These are phyloP conservation scores for Chalciporus pseudorubinellus DNA, from an alignment of 768 basidiomycete species.

Conservation along the genomic window DNA sequence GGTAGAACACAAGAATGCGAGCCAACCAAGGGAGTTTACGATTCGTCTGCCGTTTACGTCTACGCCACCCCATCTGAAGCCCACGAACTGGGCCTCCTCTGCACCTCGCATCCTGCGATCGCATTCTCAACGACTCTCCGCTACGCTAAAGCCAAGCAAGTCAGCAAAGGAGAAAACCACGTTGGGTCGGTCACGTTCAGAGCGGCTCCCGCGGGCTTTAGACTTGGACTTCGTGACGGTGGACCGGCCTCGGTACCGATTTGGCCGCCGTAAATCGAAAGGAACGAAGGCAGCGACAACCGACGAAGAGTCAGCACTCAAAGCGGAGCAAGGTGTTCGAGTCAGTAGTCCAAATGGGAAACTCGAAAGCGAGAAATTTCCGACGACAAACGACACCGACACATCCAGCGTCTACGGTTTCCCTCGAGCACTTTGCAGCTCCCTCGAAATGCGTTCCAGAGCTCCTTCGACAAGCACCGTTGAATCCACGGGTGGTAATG, in stretches of 20 bases:
- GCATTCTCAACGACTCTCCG: slow-evolving; percentile 19
- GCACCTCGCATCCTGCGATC: slow-evolving; percentile 26
- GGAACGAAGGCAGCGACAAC: neutral
- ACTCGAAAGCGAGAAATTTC: neutral
- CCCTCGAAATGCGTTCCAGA: slow-evolving; percentile 8
- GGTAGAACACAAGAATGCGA: neutral
- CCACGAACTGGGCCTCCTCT: slow-evolving; percentile 3
- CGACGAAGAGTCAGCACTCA: neutral
- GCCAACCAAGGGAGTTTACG: slow-evolving; percentile 13
- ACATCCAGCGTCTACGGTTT: neutral
- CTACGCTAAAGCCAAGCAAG: neutral
- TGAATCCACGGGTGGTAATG: slow-evolving; percentile 5
- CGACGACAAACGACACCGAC: neutral
- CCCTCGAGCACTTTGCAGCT: slow-evolving; percentile 6
- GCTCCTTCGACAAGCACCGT: slow-evolving; percentile 24
- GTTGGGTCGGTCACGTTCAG: slow-evolving; percentile 27
- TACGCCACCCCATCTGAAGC: slow-evolving; percentile 13
- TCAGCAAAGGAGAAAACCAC: neutral
- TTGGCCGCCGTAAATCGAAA: slow-evolving; percentile 13
- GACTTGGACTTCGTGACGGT: slow-evolving; percentile 25
- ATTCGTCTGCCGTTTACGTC: slow-evolving; percentile 25
- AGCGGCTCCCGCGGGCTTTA: slow-evolving; percentile 16
- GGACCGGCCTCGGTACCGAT: slow-evolving; percentile 20
- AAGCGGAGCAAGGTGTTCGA: neutral
- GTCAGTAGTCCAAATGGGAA: neutral